Conservation (phyloP, 2,329 filamentous ascomycete genomes). For the Aspergillus texensis region DNA sequence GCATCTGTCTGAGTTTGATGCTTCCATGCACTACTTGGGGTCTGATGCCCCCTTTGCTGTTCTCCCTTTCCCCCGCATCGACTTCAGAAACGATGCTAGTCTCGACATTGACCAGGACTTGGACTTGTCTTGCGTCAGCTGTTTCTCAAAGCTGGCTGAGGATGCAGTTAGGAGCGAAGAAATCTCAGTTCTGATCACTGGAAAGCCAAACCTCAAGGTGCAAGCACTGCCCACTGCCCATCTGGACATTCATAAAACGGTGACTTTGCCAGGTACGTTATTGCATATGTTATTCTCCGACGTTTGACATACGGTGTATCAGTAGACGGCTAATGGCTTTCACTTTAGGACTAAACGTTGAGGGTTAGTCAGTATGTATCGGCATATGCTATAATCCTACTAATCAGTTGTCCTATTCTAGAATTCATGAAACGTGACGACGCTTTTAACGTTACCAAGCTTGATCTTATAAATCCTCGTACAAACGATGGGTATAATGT, state of each 20-base stretch:
- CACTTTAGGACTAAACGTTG: not conserved
- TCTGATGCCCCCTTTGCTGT: slow-evolving; percentile 21
- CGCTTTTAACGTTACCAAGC: slow-evolving; percentile 26
- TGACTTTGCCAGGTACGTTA: slow-evolving; percentile 24
- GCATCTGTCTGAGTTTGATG: slow-evolving; percentile 26
- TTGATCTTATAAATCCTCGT: slow-evolving; percentile 20
- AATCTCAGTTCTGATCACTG: slow-evolving; percentile 22
- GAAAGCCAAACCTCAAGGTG: slow-evolving; percentile 22
- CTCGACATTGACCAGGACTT: slow-evolving; percentile 29
- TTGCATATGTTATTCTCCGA: not conserved
- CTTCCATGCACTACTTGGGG: slow-evolving; percentile 17
- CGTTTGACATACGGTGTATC: too few species aligned
- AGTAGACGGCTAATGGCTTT: not conserved
- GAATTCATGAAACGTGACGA: slow-evolving; percentile 25
- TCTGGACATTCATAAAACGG: slow-evolving; percentile 27
- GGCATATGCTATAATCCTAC: not conserved
- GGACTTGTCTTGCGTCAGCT: slow-evolving; percentile 27
- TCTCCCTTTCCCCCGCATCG: slow-evolving; percentile 22
- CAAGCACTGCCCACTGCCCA: slow-evolving; percentile 26
- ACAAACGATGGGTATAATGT: slow-evolving; percentile 27
- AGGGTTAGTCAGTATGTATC: not conserved
- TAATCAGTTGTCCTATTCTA: slow-evolving; percentile 1
- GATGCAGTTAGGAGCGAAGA: slow-evolving; percentile 21
- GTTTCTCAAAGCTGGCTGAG: slow-evolving; percentile 24
- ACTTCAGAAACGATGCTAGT: slow-evolving; percentile 18